Evolutionary conservation across 371 early-diverging fungal species (phyloP), one percentile per base, ranked within the genome.

Genomic region (Amoeboaphelidium occidentale): DNA sequence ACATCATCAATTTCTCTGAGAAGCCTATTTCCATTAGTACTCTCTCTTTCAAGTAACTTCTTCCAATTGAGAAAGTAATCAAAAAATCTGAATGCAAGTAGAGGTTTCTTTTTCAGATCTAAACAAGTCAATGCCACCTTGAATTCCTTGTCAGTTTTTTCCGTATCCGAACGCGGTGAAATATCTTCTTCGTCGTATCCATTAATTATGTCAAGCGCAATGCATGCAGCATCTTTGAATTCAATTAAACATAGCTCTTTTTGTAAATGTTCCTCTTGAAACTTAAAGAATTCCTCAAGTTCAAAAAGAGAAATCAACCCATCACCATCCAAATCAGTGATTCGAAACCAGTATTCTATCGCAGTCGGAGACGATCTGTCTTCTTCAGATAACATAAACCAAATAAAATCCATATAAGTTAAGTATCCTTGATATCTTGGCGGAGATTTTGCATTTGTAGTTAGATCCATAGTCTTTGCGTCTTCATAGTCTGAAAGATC

Each of bases 281-380:
- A 86, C 32, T 76, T 72, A 65, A 74, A 90, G 56, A 89, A 78
- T 45, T 76, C 69, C 28, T 73, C 66, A 12, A 92, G 58, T 61
- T 92, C 93, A 62, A 78, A 80, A n/a, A 79, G 64, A 10, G 77
- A 72, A 14, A 92, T 61, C 2, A 78, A 50, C 3, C 89, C 91
- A 62, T 91, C 91, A 4, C 80, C 79, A 58, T 92, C 91, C 6
- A 77, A 58, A 58, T 92, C 93, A 63, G 91, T 60, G 48, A 79
- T 79, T 47, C 84, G 72, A 66, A 90, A 92, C 89, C 91, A 92
- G 59, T 85, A 92, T 55, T 87, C 89, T 41, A 84, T 73, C 1
- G 84, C 75, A 21, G 70, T 69, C 2, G 71, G 69, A 0, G 70
- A 73, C 39, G 70, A 69, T 61, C 88, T 88, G 63, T 90, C 87